Conservation (phyloP, 345 rosid species). For the Cardamine chenopodiifolia region DNA sequence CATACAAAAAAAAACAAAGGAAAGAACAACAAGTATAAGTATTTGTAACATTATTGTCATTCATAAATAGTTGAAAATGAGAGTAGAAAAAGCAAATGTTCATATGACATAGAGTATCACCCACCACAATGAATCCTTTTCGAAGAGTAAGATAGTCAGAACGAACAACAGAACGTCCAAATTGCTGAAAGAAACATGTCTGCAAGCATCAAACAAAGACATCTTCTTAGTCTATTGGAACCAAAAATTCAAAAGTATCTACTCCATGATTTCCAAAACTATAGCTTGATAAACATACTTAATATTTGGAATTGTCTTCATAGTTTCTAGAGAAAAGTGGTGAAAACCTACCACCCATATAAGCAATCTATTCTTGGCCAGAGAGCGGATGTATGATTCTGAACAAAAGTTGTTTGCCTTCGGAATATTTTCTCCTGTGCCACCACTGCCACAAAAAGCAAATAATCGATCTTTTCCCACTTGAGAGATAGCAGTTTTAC, state of each 20-base stretch:
- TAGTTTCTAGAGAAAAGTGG: background rate
- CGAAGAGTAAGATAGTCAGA: constrained; percentile 88
- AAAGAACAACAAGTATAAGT: background rate
- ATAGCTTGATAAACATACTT: background rate
- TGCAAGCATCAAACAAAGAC: constrained; percentile 45
- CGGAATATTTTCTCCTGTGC: constrained; percentile 52
- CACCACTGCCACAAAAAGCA: constrained; percentile 51
- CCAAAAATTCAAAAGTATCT: background rate
- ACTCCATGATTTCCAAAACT: background rate
- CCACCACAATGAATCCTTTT: constrained; percentile 81
- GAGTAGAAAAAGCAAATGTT: constrained; percentile 24
- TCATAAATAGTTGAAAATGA: background rate
- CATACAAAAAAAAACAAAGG: constrained; percentile 26
- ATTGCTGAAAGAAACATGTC: constrained; percentile 93
- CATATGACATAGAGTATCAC: constrained; percentile 33
- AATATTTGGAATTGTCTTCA: background rate
- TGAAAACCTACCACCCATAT: constrained; percentile 75
- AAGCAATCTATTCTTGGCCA: constrained; percentile 58
- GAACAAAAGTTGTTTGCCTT: constrained; percentile 82
- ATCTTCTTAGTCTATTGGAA: background rate
- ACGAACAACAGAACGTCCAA: constrained; percentile 84
- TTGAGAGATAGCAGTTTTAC: background rate
- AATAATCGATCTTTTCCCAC: background rate
- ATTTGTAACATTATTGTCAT: constrained; percentile 4
- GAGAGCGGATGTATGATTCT: constrained; percentile 62